Evolutionary conservation across 2,329 filamentous ascomycete species (phyloP).

Genomic region (Pyricularia sp.): DNA sequence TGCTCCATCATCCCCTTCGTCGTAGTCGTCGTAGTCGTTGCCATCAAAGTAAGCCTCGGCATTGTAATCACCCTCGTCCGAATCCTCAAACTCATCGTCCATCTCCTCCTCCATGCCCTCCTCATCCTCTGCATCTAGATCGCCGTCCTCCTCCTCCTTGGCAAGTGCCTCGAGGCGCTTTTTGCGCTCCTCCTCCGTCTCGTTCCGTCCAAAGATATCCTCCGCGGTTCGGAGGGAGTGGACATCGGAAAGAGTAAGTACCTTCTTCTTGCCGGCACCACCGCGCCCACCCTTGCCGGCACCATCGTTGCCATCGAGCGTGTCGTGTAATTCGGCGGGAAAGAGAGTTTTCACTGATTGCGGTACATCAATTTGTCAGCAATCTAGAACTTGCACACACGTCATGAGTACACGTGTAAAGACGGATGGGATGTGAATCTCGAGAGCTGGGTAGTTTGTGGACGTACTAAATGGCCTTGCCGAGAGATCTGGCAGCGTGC

Average conservation of each 20-base stretch:
- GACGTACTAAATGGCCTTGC: slow-evolving; percentile 34
- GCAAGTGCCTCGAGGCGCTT: slow-evolving; percentile 15
- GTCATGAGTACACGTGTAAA: background rate
- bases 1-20: slow-evolving; percentile 40
- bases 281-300: slow-evolving; percentile 14
- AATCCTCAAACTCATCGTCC: slow-evolving; percentile 45
- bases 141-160: slow-evolving; percentile 35
- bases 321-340: slow-evolving; percentile 44
- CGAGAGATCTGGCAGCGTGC: slow-evolving; percentile 44
- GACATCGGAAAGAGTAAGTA: slow-evolving; percentile 35
- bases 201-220: slow-evolving; percentile 34
- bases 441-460: background rate
- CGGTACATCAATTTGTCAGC: background rate
- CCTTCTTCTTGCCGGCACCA: slow-evolving; percentile 27
- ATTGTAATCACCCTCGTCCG: slow-evolving; percentile 52
- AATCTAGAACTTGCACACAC: background rate
- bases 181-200: slow-evolving; percentile 18
- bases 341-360: slow-evolving; percentile 35
- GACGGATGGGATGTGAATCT: background rate
- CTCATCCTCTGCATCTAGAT: slow-evolving; percentile 34
- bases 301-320: slow-evolving; percentile 38
- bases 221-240: slow-evolving; percentile 39
- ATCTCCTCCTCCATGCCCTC: slow-evolving; percentile 25
- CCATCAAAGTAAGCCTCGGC: slow-evolving; percentile 53
- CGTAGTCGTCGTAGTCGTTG: slow-evolving; percentile 43